phyloP scores from a whole-genome alignment of 306 rosid species.

The Inga leiocalycina region DNA sequence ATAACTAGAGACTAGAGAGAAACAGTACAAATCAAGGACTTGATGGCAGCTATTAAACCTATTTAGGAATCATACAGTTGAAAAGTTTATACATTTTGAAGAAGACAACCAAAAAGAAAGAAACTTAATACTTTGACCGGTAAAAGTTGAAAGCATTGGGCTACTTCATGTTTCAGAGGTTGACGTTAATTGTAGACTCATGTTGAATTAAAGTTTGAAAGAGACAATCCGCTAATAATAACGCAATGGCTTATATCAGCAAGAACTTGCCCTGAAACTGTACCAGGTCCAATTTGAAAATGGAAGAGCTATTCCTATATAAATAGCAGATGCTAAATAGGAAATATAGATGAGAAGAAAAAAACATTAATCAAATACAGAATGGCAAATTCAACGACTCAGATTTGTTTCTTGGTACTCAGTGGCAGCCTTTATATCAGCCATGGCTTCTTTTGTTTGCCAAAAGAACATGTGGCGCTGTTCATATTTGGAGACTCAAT shows the following conservation, averaged over 20 bases:
- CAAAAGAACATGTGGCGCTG: slow-evolving; percentile 25
- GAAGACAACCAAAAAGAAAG: background rate
- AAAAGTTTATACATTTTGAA: background rate
- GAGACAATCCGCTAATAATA: background rate
- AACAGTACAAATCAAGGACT: background rate
- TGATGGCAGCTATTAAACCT: background rate
- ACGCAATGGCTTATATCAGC: background rate
- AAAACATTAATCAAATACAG: too few relatives aligned
- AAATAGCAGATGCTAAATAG: background rate
- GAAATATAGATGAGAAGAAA: background rate
- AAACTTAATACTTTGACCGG: background rate
- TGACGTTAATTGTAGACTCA: background rate
- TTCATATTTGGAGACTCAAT: slow-evolving; percentile 59
- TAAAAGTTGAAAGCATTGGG: background rate
- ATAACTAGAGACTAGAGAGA: too few relatives aligned
- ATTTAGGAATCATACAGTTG: background rate
- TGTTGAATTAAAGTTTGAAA: background rate
- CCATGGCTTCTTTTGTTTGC: slow-evolving; percentile 3
- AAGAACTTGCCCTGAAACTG: background rate
- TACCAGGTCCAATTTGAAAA: background rate
- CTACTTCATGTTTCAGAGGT: background rate
- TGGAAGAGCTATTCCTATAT: background rate
- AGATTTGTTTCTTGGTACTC: background rate
- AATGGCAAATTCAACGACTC: background rate
- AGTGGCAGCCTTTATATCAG: background rate